Base-by-base conservation (phyloP, 768 basidiomycete genomes). In the Naganishia friedmannii region DNA sequence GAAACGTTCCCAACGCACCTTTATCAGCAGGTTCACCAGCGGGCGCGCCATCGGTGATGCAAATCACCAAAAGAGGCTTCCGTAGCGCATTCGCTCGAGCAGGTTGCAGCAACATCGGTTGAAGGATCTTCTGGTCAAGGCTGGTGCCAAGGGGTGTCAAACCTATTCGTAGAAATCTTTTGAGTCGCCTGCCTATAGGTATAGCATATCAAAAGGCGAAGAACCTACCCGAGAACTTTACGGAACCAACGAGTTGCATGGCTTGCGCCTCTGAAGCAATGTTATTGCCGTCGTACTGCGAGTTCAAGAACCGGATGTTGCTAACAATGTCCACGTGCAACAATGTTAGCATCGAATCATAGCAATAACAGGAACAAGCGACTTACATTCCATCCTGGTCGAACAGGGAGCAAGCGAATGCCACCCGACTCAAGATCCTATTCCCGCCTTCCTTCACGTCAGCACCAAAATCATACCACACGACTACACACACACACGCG, bases 41-140 rank as follows among this genome's bases (percentile, higher is more conserved):
- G 21, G 75, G 79, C 0, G 76, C 73, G 55, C 76, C 73, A 53
- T 75, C 73, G 3, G 76, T 76, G 55, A 81, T 76, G 31, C 71
- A 68, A 46, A 84, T 81, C 66, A 83, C 75, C 13, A 84, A 71
- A 8, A 83, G 74, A 1, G 83, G 83, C 77, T 84, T 84, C 73
- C 80, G 76, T 13, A 84, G 73, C 21, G 63, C 39, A 29, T 74
- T 72, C 12, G 70, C 42, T 37, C 77, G 70, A 34, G 80, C 82
- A 10, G 82, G 82, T 28, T 80, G 81, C 13, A 82, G 70, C 0
- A 84, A 76, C 21, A 84, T 72, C 32, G 83, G 83, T 71, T 82
- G 77, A 23, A 84, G 72, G 67, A 84, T 73, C 77, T 83, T 83
- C 39, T 75, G 69, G 55, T 80, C 75, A 34, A 84, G 67, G 1